Conservation (phyloP, 2,329 filamentous ascomycete genomes). For the Fusarium metavorans region DNA sequence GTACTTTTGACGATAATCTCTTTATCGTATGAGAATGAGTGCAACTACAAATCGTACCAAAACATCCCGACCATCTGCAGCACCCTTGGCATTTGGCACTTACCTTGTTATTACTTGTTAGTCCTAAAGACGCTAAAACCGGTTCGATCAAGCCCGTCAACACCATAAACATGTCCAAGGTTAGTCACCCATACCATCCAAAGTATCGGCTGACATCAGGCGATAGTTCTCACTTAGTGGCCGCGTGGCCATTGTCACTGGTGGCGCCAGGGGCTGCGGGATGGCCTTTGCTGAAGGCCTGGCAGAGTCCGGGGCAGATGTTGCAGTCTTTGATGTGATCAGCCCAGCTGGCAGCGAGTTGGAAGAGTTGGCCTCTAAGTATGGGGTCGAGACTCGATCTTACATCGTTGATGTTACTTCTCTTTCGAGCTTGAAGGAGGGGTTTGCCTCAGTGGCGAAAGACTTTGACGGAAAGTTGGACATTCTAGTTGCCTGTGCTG, state of each 20-base stretch:
- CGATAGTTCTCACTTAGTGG: constrained; percentile 61
- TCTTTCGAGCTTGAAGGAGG: constrained; percentile 64
- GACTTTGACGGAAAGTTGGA: constrained; percentile 63
- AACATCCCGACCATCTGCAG: neutral
- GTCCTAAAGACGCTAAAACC: neutral
- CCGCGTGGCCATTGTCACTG: constrained; percentile 57
- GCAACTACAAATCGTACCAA: neutral
- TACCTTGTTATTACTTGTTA: neutral
- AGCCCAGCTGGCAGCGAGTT: constrained; percentile 59
- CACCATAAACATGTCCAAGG: neutral
- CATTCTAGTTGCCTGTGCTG: constrained; percentile 69
- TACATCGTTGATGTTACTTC: constrained; percentile 64
- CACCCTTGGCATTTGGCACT: neutral
- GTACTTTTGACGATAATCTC: neutral
- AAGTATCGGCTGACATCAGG: neutral
- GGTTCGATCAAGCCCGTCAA: neutral
- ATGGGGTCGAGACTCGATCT: constrained; percentile 55
- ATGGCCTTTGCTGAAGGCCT: constrained; percentile 70
- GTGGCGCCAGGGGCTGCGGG: constrained; percentile 72
- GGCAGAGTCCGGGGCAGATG: constrained; percentile 65
- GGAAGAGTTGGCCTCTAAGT: constrained; percentile 57
- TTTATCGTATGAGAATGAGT: constrained; percentile 1
- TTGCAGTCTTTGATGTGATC: constrained; percentile 72
- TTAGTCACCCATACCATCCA: neutral
- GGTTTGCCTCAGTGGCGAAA: constrained; percentile 57